Percentiles rank a stretch among this genome's conserved stretches.
Evolutionary conservation across 305 asterid species (phyloP).

Genomic region (Fraxinus latifolia): DNA sequence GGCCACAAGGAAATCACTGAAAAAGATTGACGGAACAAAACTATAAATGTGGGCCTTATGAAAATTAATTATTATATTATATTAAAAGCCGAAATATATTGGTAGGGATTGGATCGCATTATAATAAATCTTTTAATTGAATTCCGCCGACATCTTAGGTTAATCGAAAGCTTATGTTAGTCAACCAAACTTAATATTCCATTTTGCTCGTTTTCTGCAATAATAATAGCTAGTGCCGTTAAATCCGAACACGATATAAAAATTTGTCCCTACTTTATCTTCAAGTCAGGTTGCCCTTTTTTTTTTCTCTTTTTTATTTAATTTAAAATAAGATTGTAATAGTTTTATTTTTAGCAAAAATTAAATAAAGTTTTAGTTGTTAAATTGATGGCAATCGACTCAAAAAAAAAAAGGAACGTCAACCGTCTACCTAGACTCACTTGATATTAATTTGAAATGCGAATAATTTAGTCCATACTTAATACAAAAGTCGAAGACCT

Average conservation of each 20-base stretch:
- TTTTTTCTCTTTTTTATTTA: too few species aligned
- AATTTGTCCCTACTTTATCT: too few species aligned
- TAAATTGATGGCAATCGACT: too few species aligned
- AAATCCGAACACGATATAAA: neutral
- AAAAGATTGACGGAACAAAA: neutral
- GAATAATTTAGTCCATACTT: too few species aligned
- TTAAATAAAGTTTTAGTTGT: too few species aligned
- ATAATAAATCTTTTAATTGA: neutral
- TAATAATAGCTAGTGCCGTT: neutral
- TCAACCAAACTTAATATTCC: slow-evolving; percentile 8
- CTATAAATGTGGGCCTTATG: neutral
- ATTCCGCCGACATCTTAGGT: neutral
- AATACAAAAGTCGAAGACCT: neutral
- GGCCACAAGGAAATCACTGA: neutral
- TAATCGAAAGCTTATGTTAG: neutral
- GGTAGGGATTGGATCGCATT: neutral
- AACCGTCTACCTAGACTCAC: too few species aligned
- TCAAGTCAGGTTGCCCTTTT: too few species aligned
- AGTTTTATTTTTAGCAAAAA: too few species aligned
- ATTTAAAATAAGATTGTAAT: too few species aligned
- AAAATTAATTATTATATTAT: neutral
- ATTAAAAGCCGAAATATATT: neutral
- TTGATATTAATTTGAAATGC: too few species aligned
- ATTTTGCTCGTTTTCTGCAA: neutral
- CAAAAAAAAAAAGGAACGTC: too few species aligned